Base-by-base conservation (phyloP, 192 early-diverging fungal species). In the Coemansia sp. region DNA sequence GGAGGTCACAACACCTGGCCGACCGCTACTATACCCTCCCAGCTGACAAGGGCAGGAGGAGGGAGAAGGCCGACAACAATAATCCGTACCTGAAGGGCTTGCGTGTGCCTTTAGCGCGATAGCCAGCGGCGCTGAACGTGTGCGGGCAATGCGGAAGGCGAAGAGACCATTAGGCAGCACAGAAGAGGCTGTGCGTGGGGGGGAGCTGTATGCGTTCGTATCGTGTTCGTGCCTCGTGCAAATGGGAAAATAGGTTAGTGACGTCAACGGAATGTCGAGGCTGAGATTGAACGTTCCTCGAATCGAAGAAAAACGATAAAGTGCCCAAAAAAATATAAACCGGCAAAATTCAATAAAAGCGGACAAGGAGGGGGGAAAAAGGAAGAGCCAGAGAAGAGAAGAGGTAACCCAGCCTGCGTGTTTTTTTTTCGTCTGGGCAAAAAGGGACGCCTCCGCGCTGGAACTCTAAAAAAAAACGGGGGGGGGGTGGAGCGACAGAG, bases 121-220 rank as follows among this genome's bases (percentile, higher is more conserved):
- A 47, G 27, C 45, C 45, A 26, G 14, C 14, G 45, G 27, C 45
- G 25, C 45, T 25, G 45, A 47, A 26, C 26, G 19, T 15, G 17
- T 20, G 45, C n/a, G 27, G 17, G 45, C n/a, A n/a, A 29, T 29
- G 23, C 23, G 29, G 45, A 29, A 20, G 20, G 19, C 3, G 28
- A 15, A 47, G 45, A 47, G 45, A 47, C 45, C 45, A 47, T 47
- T 47, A 47, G 45, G 25, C 44, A 46, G 44, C 44, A 46, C 44
- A 46, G 44, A n/a, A 9, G 28, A 42, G 19, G 40, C 40, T 42
- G 40, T 42, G 40, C 40, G 40, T n/a, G n/a, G n/a, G n/a, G n/a
- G n/a, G n/a, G n/a, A n/a, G n/a, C n/a, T n/a, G n/a, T n/a, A n/a
- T n/a, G n/a, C n/a, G n/a, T n/a, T n/a, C n/a, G n/a, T n/a, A n/a